These are phyloP conservation scores for Phlebiopsis gigantea DNA, from an alignment of 768 basidiomycete species.

Conservation along the genomic window DNA sequence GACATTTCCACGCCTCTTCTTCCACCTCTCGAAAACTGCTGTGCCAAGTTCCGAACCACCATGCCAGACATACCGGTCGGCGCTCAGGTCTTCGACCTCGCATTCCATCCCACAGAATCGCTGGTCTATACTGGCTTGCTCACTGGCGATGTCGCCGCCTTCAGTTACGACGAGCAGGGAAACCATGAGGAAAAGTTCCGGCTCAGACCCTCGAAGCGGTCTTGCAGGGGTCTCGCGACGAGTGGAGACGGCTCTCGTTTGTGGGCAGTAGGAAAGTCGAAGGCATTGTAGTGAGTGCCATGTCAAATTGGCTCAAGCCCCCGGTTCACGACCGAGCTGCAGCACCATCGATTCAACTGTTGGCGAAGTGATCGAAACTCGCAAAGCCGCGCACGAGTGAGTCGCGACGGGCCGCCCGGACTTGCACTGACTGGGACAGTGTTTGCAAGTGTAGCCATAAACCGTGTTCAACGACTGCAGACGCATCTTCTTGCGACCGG, in stretches of 20 bases:
- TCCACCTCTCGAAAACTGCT: too few species aligned
- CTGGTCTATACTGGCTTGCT: slow-evolving; percentile 77
- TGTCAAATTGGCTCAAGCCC: slow-evolving; percentile 3
- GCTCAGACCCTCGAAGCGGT: slow-evolving; percentile 73
- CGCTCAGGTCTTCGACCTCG: slow-evolving; percentile 84
- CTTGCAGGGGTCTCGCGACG: slow-evolving; percentile 70
- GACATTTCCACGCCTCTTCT: neutral
- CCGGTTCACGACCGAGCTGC: slow-evolving; percentile 24
- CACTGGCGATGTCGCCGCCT: slow-evolving; percentile 80
- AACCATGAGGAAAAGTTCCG: slow-evolving; percentile 52
- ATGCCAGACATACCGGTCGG: slow-evolving; percentile 66
- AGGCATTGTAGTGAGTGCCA: slow-evolving; percentile 63
- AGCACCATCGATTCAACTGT: slow-evolving; percentile 22
- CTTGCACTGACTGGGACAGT: slow-evolving; percentile 15
- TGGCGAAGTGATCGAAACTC: slow-evolving; percentile 20
- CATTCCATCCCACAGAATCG: slow-evolving; percentile 71
- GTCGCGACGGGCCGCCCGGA: slow-evolving; percentile 4
- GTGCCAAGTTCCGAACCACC: neutral
- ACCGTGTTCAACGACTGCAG: slow-evolving; percentile 71
- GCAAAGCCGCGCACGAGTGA: slow-evolving; percentile 27
- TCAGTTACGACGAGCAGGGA: slow-evolving; percentile 70
- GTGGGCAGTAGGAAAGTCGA: slow-evolving; percentile 80
- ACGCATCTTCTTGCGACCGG: slow-evolving; percentile 77
- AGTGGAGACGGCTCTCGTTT: slow-evolving; percentile 63
- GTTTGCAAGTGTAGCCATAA: slow-evolving; percentile 66